Evolutionary conservation across 2,329 filamentous ascomycete species (phyloP).

Genomic region (Coleophoma cylindrospora): DNA sequence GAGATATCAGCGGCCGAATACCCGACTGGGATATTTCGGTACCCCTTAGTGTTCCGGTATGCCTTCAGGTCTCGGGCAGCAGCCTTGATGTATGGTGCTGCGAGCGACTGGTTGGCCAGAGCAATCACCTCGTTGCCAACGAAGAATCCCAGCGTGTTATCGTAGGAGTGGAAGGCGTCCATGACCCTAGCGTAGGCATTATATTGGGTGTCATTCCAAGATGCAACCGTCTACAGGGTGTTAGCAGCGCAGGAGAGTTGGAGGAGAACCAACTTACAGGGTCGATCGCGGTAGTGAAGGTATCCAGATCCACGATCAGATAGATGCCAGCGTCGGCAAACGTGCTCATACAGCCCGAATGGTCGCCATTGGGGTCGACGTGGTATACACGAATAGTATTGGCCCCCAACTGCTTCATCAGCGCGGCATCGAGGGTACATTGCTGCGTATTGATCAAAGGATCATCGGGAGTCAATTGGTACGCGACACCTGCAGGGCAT

Average conservation of each 20-base stretch:
- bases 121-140: slow-evolving; percentile 86
- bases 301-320: slow-evolving; percentile 77
- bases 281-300: slow-evolving; percentile 64
- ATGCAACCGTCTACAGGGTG: slow-evolving; percentile 44
- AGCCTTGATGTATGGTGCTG: slow-evolving; percentile 80
- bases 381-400: slow-evolving; percentile 89
- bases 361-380: slow-evolving; percentile 66
- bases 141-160: slow-evolving; percentile 81
- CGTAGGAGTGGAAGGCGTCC: slow-evolving; percentile 70
- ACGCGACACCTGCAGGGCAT: slow-evolving; percentile 59
- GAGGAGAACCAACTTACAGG: slow-evolving; percentile 36
- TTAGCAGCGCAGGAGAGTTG: slow-evolving; percentile 3
- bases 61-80: slow-evolving; percentile 78
- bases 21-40: slow-evolving; percentile 77
- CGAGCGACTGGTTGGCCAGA: slow-evolving; percentile 48
- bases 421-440: slow-evolving; percentile 66
- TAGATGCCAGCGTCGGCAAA: slow-evolving; percentile 81
- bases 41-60: slow-evolving; percentile 69
- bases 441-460: slow-evolving; percentile 72
- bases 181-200: slow-evolving; percentile 65
- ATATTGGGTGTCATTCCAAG: slow-evolving; percentile 71
- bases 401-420: slow-evolving; percentile 77
- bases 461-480: slow-evolving; percentile 60
- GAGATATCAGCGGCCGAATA: slow-evolving; percentile 86
- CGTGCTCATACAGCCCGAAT: slow-evolving; percentile 74